Percentiles rank a stretch among this genome's conserved stretches.
These are phyloP conservation scores for Annulohypoxylon nitens DNA, from an alignment of 495 filamentous ascomycete species.

Conservation along the genomic window DNA sequence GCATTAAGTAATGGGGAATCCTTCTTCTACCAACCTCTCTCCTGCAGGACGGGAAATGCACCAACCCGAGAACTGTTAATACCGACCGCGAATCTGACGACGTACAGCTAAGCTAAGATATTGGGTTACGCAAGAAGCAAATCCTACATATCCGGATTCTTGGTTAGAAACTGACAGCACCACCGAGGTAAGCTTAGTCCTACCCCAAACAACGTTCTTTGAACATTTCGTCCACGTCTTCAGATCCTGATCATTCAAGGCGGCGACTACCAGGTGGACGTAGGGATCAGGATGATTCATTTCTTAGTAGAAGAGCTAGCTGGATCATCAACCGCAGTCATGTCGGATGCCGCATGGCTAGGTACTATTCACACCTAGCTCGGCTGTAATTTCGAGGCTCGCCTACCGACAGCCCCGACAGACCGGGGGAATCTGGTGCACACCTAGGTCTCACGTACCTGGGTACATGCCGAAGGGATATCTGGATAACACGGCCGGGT, in stretches of 20 bases:
- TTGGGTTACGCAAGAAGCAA: background rate
- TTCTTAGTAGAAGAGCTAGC: background rate
- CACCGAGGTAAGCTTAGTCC: background rate
- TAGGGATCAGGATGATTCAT: background rate
- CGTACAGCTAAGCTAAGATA: background rate
- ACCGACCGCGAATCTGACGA: background rate
- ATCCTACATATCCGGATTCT: background rate
- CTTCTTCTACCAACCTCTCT: conserved; percentile 1
- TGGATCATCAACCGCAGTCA: background rate
- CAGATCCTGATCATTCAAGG: background rate
- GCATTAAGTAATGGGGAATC: background rate
- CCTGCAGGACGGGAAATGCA: background rate
- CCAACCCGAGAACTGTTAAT: background rate
- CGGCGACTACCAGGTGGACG: background rate
- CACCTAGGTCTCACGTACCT: background rate
- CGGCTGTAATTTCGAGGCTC: background rate
- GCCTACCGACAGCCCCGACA: background rate
- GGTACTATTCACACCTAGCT: background rate
- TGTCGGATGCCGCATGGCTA: background rate
- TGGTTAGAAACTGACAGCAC: background rate
- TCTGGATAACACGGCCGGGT: background rate
- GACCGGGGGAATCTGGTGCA: background rate
- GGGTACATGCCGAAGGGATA: background rate
- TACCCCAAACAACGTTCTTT: background rate
- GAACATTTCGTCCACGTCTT: background rate